Evolutionary conservation across 441 rosid genomes (phyloP).

Genomic region (Melastoma candidum): DNA sequence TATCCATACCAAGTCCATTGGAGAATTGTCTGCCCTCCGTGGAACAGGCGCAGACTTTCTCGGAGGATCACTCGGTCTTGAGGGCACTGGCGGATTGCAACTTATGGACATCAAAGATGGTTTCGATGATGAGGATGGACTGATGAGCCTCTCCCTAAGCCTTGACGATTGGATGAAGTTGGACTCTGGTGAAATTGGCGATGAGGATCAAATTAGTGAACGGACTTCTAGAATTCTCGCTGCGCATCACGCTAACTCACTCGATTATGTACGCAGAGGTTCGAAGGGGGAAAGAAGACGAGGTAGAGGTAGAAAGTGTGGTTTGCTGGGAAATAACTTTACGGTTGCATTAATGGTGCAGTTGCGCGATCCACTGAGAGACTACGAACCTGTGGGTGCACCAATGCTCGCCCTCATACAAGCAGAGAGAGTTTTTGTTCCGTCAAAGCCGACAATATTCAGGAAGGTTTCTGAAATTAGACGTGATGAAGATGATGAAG

Average conservation of each 20-base stretch:
- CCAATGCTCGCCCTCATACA: conserved; percentile 66
- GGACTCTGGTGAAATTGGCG: conserved; percentile 26
- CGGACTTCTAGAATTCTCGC: conserved; percentile 16
- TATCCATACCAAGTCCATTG: conserved; percentile 21
- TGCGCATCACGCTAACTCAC: conserved; percentile 32
- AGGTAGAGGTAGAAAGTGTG: conserved; percentile 19
- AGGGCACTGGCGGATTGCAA: conserved; percentile 17
- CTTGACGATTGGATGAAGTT: conserved; percentile 62
- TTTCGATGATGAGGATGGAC: conserved; percentile 25
- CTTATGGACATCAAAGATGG: conserved; percentile 12
- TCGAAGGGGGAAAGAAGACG: conserved; percentile 13
- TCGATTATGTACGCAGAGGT: conserved; percentile 15
- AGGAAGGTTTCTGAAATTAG: conserved; percentile 13
- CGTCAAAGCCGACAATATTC: conserved; percentile 1
- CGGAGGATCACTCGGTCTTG: conserved; percentile 18
- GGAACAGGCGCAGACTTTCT: conserved; percentile 18
- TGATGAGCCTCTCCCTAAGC: conserved; percentile 37
- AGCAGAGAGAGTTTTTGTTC: conserved; percentile 33
- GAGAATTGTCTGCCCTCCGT: conserved; percentile 13
- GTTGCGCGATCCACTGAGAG: conserved; percentile 58
- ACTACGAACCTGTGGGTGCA: conserved; percentile 60
- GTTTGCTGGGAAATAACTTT: conserved; percentile 34
- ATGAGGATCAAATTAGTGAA: conserved; percentile 25
- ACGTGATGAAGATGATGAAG: conserved; percentile 12
- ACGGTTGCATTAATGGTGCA: conserved; percentile 40